These are phyloP conservation scores for Rhodotorula sp. DNA, from an alignment of 1,284 basidiomycete species.

Conservation along the genomic window DNA sequence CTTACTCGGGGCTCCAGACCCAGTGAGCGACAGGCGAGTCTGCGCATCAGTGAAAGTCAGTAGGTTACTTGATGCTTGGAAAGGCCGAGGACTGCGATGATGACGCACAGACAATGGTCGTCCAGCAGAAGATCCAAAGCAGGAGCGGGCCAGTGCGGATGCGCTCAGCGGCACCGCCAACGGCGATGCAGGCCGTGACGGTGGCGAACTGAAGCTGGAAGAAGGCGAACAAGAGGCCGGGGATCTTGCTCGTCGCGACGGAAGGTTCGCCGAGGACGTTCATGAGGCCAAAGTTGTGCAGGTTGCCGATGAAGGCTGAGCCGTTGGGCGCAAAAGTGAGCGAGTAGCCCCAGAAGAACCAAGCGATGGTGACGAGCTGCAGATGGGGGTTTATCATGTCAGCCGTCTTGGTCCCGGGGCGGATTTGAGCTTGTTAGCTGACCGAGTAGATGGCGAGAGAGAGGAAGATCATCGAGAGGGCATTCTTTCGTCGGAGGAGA, in stretches of 20 bases:
- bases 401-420: background rate
- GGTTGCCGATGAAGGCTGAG: conserved; percentile 54
- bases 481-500: conserved; percentile 58
- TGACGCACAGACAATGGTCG: conserved; percentile 58
- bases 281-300: conserved; percentile 76
- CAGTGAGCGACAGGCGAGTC: conserved; percentile 76
- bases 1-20: conserved; percentile 67
- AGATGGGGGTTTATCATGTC: background rate
- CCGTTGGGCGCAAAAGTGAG: conserved; percentile 52
- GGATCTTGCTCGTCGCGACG: conserved; percentile 65
- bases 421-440: conserved; percentile 47
- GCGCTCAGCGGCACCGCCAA: conserved; percentile 83
- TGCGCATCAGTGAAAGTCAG: background rate
- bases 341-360: conserved; percentile 48
- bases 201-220: conserved; percentile 77
- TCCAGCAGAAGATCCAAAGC: conserved; percentile 86
- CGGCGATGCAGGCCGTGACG: conserved; percentile 61
- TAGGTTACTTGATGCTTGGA: too few relatives aligned
- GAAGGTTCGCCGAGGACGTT: conserved; percentile 74
- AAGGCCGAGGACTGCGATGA: too few relatives aligned
- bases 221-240: conserved; percentile 78
- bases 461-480: conserved; percentile 86
- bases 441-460: conserved; percentile 72
- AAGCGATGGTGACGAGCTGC: conserved; percentile 50
- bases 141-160: conserved; percentile 76